phyloP scores from a whole-genome alignment of 2,329 filamentous ascomycete genomes.

The Arthroderma sp. region DNA sequence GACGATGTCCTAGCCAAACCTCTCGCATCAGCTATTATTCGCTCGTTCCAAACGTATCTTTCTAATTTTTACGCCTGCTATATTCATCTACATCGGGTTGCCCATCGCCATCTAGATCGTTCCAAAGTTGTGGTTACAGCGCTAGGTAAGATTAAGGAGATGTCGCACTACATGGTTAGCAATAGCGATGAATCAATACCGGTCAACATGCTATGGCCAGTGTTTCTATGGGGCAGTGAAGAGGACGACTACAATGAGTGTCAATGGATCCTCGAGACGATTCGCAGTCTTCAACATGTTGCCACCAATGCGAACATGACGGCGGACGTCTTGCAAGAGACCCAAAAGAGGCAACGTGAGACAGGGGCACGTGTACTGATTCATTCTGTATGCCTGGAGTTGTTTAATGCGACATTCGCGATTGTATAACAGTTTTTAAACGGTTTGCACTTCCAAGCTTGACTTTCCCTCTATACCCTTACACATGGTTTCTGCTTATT shows the following conservation, averaged over 20 bases:
- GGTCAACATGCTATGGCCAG: constrained; percentile 44
- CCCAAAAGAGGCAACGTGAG: constrained; percentile 23
- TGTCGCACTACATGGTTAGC: constrained; percentile 36
- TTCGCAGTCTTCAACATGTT: constrained; percentile 25
- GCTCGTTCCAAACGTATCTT: constrained; percentile 41
- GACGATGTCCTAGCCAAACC: constrained; percentile 37
- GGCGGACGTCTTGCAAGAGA: constrained; percentile 24
- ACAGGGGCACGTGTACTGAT: constrained; percentile 23
- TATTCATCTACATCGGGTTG: constrained; percentile 43
- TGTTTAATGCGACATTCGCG: neutral
- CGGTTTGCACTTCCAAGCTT: neutral
- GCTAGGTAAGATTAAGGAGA: constrained; percentile 34
- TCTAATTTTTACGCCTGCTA: constrained; percentile 44
- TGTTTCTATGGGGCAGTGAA: constrained; percentile 43
- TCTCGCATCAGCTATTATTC: constrained; percentile 37
- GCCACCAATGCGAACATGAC: constrained; percentile 26
- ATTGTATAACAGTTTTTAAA: neutral
- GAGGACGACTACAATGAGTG: constrained; percentile 37
- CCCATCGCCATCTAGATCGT: constrained; percentile 40
- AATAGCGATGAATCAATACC: constrained; percentile 24
- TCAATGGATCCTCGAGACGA: constrained; percentile 38
- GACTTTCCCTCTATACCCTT: neutral
- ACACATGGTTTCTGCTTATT: neutral
- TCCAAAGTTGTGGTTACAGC: constrained; percentile 27
- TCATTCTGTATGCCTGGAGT: constrained; percentile 13